Evolutionary conservation across 345 rosid genomes (phyloP), one percentile per base, ranked within the genome.

Genomic region (Hypericum perforatum): DNA sequence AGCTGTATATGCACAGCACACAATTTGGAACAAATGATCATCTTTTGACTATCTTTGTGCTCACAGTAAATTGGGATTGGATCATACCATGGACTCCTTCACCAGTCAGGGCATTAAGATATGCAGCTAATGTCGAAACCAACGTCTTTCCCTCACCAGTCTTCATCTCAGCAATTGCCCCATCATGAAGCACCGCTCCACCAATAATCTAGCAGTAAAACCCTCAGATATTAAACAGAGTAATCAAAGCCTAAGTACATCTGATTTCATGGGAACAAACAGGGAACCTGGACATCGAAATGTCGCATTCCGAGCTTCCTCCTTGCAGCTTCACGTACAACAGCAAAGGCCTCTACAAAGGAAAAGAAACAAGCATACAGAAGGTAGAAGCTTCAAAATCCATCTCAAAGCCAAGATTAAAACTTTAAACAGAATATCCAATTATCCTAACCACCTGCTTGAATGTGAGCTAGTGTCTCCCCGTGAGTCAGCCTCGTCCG

Each of bases 271-370:
- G 46, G 7, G 14, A 16, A 7, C 39, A 45, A 53, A 54, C 8
- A n/a, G 15, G 45, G 53, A 64, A 86, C 97, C 97, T 86, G 97
- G 72, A 90, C 97, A 46, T 90, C 95, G 79, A 90, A 90, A 76
- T 90, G 97, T 64, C 97, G 95, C 97, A 90, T 90, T 42, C 94
- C 96, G 75, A 90, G 95, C 60, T 84, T 90, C 80, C 97, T 82
- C 63, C 63, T 84, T 45, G 95, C 96, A 66, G 97, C 95, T 76
- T 86, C 95, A 43, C 97, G 97, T 62, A 86, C 97, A 63, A 86
- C 94, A 5, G 94, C 84, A 79, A 84, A 86, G 7, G 87, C 95
- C 76, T 86, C 97, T 86, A 70, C 3, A 57, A 66, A 41, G 54
- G 45, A 56, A 55, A 51, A 7, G 54, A 36, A 22, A 53, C 11